These are phyloP conservation scores for Iberis pinnata DNA, from an alignment of 345 rosid species.

Conservation along the genomic window DNA sequence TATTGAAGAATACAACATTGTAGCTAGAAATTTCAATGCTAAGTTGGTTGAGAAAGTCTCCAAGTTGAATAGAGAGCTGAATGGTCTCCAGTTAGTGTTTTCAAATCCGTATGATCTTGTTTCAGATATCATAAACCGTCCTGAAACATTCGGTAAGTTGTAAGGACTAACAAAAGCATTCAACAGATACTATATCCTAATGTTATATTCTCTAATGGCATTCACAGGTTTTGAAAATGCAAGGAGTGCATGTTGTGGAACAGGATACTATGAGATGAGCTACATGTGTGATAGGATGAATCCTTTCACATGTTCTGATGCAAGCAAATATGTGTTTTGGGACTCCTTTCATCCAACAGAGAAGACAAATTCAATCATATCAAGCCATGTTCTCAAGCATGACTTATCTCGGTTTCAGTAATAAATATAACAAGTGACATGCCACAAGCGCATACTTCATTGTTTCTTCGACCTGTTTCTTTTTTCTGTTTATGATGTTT, in stretches of 20 bases:
- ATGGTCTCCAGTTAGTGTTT: slow-evolving; percentile 40
- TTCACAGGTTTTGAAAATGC: slow-evolving; percentile 50
- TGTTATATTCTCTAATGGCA: no score
- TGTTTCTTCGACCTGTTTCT: neutral
- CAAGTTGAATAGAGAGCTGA: slow-evolving; percentile 40
- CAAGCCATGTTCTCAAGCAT: slow-evolving; percentile 34
- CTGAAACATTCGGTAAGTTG: slow-evolving; percentile 47
- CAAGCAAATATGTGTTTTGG: slow-evolving; percentile 53
- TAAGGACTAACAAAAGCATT: neutral
- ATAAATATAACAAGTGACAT: slow-evolving; percentile 10
- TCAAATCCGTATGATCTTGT: slow-evolving; percentile 40
- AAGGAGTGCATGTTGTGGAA: slow-evolving; percentile 59
- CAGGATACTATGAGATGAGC: slow-evolving; percentile 59
- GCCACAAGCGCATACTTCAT: neutral
- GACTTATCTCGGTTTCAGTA: slow-evolving; percentile 35
- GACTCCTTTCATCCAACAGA: slow-evolving; percentile 72
- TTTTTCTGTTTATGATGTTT: neutral
- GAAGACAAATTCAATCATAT: slow-evolving; percentile 39
- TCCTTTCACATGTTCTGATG: slow-evolving; percentile 58
- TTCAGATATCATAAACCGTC: slow-evolving; percentile 44
- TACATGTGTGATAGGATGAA: slow-evolving; percentile 44
- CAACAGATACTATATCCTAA: no score
- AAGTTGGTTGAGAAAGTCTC: slow-evolving; percentile 33
- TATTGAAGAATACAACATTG: slow-evolving; percentile 49
- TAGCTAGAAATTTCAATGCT: slow-evolving; percentile 52